Base-by-base conservation (phyloP, 2,329 filamentous ascomycete species). In the Stemphylium vesicarium region DNA sequence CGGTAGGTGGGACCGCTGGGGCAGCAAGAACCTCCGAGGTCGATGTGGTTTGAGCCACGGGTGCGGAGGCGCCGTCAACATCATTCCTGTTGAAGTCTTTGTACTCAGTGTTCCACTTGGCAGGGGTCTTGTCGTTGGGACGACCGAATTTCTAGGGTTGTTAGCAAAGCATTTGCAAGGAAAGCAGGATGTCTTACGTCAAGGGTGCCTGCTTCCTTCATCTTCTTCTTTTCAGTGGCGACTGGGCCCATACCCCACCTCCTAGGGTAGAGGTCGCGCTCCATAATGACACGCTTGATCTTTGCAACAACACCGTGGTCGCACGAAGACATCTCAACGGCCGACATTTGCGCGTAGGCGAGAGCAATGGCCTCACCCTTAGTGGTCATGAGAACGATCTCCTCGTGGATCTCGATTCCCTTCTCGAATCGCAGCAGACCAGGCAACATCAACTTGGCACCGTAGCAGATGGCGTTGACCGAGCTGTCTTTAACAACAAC, bases 201-300 rank as follows among this genome's bases (percentile, higher is more conserved):
- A 57, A 99, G 89, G 81, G 97, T 96, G 78, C 95, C 95, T 66
- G 92, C 90, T 48, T 93, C 91, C 87, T 98, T 98, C 83, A 99
- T 88, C 87, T 98, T 97, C 90, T 99, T 99, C 88, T 99, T 99
- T 85, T 98, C 92, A 43, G 89, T 81, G 44, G 95, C 95, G 57
- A 94, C 88, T 48, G 95, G 94, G 59, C 95, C 95, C 74, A 98
- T 86, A 65, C 95, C 95, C 95, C 95, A 99, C 83, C 94, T 85
- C 77, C 92, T 86, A 62, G 95, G 95, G 85, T 99, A 99, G 56
- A 98, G 84, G 76, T 98, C 95, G 70, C 95, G 91, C 84, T 99
- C 95, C 95, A 99, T 99, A 79, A 99, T 99, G 79, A 93, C 96
- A 71, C 95, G 89, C 88, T 99, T 99, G 76, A 99, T 92, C 84